Base-by-base conservation (phyloP, 2,329 filamentous ascomycete genomes). In the Fusarium subtropicale region DNA sequence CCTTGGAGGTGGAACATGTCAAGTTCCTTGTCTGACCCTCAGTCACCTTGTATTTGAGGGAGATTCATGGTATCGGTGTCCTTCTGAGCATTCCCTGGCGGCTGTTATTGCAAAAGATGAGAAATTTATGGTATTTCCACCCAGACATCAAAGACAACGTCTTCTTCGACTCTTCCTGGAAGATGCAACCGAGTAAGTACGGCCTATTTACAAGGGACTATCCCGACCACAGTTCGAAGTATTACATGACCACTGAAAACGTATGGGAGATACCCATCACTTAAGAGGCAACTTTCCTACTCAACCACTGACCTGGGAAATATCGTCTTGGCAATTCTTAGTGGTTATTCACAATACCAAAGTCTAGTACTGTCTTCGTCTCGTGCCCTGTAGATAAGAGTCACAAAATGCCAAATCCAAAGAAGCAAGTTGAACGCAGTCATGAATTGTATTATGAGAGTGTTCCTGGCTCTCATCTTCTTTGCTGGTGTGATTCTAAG, bases 31-130 rank as follows among this genome's bases (percentile, higher is more conserved):
- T 24, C 4, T 10, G 3, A 4, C 8, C 39, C 0, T 24, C 8
- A 24, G 24, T 24, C 24, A 5, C 6, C 6, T 9, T 10, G 13
- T 16, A 7, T 24, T 16, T 6, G 3, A 6, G 4, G 3, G 8
- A 3, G 3, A 16, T 16, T 10, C 1, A 16, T 22, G 5, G 3
- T 13, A 7, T 22, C 4, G 11, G 3, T 4, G 11, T 39, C 1
- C 5, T 20, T 8, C 20, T 3, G 12, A 39, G n/a, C 7, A 13
- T 11, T 10, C 3, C 1, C 7, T 39, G n/a, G 12, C 7, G n/a
- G 20, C 36, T 20, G 18, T 20, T 11, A 2, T 12, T 39, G 5
- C 6, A 18, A n/a, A 20, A 20, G 13, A n/a, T 1, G 16, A 11
- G 3, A 39, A 3, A 20, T 20, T 39, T 6, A 20, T 1, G 5